Evolutionary conservation across 768 basidiomycete species (phyloP).

Genomic region (Termitomyces sp.): DNA sequence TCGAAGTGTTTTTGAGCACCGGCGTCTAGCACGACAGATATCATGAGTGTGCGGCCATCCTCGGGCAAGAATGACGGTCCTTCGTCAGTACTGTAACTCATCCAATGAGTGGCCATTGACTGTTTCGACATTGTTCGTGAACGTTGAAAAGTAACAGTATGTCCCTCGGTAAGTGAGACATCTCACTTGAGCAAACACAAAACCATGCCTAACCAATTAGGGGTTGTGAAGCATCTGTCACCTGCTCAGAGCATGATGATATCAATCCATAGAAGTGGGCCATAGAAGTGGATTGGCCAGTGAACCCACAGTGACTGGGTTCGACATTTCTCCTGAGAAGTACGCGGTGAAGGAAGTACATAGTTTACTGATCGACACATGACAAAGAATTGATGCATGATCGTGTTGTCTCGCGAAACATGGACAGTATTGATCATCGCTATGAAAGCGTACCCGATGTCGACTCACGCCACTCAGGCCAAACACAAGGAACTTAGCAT

Average conservation of each 20-base stretch:
- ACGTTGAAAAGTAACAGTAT: not conserved
- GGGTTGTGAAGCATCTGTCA: not conserved
- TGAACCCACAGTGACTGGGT: not conserved
- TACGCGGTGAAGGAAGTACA: not conserved
- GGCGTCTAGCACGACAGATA: slow-evolving; percentile 8
- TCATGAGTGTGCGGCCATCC: slow-evolving; percentile 6
- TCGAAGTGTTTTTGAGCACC: slow-evolving; percentile 3
- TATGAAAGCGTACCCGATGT: not conserved
- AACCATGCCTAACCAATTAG: not conserved
- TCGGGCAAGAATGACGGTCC: slow-evolving; percentile 6
- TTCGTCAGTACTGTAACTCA: not conserved
- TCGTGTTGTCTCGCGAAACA: too few relatives aligned
- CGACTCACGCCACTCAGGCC: not conserved
- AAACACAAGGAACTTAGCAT: not conserved
- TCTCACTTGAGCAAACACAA: slow-evolving; percentile 2
- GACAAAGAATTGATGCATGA: not conserved
- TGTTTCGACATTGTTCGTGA: not conserved
- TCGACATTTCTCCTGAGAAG: not conserved
- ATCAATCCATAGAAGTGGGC: not conserved
- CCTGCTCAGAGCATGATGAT: not conserved
- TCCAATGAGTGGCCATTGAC: not conserved
- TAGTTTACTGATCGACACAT: not conserved
- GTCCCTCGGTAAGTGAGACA: not conserved
- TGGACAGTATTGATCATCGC: not conserved
- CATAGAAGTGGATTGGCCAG: not conserved